Evolutionary conservation across 2,329 filamentous ascomycete genomes (phyloP).

Genomic region (Tothia fuscella): DNA sequence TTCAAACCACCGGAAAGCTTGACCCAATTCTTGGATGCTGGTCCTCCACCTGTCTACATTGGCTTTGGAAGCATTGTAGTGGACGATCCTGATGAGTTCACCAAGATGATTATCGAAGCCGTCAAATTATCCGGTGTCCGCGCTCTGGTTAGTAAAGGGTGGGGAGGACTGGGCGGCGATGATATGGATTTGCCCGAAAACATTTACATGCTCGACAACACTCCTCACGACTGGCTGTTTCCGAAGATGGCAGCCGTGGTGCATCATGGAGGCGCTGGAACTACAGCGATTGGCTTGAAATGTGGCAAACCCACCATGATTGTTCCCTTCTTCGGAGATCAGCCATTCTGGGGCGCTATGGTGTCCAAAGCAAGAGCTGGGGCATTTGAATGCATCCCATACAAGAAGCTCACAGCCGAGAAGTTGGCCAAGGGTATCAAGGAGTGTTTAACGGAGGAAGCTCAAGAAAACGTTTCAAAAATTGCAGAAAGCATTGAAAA

Average conservation of each 20-base stretch:
- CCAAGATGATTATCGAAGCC: conserved; percentile 39
- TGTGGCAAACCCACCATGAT: conserved; percentile 62
- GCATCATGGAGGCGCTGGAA: conserved; percentile 69
- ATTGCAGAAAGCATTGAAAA: conserved; percentile 51
- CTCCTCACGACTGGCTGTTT: conserved; percentile 68
- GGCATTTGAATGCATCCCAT: conserved; percentile 49
- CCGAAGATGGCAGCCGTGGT: conserved; percentile 53
- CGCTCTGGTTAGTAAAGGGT: conserved; percentile 62
- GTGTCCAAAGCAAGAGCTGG: conserved; percentile 52
- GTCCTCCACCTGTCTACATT: conserved; percentile 32
- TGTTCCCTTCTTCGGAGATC: conserved; percentile 70
- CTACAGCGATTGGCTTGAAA: conserved; percentile 61
- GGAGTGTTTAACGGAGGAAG: conserved; percentile 52
- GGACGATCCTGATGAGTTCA: conserved; percentile 30
- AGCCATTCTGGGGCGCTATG: conserved; percentile 68
- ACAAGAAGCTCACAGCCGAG: conserved; percentile 53
- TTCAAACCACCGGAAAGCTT: conserved; percentile 23
- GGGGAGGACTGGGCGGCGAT: conserved; percentile 56
- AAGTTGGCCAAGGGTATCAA: conserved; percentile 59
- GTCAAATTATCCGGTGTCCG: conserved; percentile 53
- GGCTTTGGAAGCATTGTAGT: conserved; percentile 31
- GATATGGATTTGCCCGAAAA: conserved; percentile 38
- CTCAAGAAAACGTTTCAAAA: conserved; percentile 42
- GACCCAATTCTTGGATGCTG: conserved; percentile 40
- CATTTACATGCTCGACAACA: conserved; percentile 61